These are phyloP conservation scores for Serendipita sp. DNA, from an alignment of 768 basidiomycete species.

Conservation along the genomic window DNA sequence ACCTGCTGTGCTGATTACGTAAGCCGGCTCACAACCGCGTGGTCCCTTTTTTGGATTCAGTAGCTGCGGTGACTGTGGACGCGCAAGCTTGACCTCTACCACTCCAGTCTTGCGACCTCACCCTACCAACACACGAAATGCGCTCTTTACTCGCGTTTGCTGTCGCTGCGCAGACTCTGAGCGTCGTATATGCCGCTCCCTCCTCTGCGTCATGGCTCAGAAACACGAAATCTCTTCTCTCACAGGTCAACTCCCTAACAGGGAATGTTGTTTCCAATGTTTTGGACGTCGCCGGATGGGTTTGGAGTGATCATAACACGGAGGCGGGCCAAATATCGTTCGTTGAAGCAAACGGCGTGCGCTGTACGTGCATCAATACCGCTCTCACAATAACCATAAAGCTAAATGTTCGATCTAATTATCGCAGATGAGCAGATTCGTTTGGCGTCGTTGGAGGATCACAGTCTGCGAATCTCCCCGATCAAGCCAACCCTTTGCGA, in stretches of 20 bases:
- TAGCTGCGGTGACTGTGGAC: no score
- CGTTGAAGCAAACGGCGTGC: not conserved
- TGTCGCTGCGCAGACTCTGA: not conserved
- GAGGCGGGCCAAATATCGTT: not conserved
- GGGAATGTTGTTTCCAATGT: not conserved
- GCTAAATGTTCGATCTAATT: not conserved
- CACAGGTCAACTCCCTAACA: not conserved
- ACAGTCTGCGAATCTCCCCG: constrained; percentile 30
- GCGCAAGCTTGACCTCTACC: no score
- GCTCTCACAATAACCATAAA: no score
- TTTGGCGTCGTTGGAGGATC: not conserved
- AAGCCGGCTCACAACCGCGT: no score
- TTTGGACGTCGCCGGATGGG: not conserved
- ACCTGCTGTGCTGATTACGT: no score
- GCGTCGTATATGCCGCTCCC: not conserved
- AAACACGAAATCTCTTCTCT: not conserved
- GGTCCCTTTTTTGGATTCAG: no score
- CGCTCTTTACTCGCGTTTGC: not conserved
- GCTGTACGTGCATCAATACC: not conserved
- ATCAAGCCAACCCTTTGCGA: constrained; percentile 66
- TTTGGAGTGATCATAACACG: not conserved
- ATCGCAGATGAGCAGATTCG: not conserved
- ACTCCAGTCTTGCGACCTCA: no score
- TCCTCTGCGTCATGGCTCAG: not conserved
- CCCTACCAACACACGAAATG: not conserved